Percentiles rank a stretch among this genome's conserved stretches.
phyloP scores from a whole-genome alignment of 345 rosid species.

The Punica granatum region DNA sequence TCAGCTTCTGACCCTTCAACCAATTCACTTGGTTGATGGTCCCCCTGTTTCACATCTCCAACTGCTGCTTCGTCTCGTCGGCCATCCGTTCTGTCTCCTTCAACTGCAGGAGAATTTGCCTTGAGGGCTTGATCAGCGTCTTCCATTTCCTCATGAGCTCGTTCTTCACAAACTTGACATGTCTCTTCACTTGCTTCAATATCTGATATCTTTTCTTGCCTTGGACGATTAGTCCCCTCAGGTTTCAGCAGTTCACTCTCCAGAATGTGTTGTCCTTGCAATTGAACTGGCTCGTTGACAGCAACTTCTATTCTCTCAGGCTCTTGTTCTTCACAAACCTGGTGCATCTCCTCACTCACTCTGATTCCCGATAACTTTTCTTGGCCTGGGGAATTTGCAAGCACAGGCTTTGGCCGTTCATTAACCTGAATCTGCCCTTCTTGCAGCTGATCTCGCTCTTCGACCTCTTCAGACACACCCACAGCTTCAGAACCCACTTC shows the following conservation, averaged over 20 bases:
- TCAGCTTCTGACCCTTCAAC: neutral
- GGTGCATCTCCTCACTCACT: neutral
- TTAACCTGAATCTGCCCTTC: no score
- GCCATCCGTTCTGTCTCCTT: constrained; percentile 3
- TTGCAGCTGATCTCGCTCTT: no score
- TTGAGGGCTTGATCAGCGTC: neutral
- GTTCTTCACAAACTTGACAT: neutral
- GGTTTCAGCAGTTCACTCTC: neutral
- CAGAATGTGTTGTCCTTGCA: neutral
- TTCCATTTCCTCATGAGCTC: neutral
- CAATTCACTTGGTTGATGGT: neutral
- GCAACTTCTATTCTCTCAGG: neutral
- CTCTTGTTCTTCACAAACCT: neutral
- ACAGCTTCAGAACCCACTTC: neutral
- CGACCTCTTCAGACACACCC: no score
- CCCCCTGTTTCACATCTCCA: neutral
- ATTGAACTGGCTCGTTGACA: neutral
- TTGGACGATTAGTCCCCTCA: neutral
- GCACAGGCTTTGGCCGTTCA: no score
- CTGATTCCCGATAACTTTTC: no score
- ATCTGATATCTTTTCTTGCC: neutral
- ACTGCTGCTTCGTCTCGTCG: constrained; percentile 2
- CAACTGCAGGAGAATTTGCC: constrained; percentile 4
- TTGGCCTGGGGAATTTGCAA: no score
- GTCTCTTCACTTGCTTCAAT: neutral